Evolutionary conservation across 495 filamentous ascomycete genomes (phyloP).

Genomic region (Cryomyces minteri): DNA sequence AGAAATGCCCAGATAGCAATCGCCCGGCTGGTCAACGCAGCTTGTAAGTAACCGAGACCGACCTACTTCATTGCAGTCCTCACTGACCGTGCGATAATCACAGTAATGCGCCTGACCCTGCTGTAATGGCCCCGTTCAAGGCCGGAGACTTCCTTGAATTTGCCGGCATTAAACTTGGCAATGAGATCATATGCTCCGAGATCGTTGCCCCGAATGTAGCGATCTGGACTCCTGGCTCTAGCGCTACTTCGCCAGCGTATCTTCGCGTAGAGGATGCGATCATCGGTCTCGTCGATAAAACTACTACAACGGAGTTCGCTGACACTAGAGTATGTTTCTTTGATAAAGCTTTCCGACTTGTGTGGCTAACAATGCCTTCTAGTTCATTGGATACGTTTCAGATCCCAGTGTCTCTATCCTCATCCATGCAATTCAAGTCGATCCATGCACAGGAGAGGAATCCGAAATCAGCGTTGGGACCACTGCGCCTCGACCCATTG

Average conservation of each 20-base stretch:
- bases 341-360: too few relatives aligned
- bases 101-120: constrained; percentile 9
- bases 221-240: constrained; percentile 4
- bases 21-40: constrained; percentile 10
- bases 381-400: constrained; percentile 12
- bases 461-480: constrained; percentile 13
- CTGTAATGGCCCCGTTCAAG: constrained; percentile 21
- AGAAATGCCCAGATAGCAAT: constrained; percentile 18
- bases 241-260: constrained; percentile 15
- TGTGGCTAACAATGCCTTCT: too few relatives aligned
- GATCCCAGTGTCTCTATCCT: constrained; percentile 10
- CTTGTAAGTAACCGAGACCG: background rate
- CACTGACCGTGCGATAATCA: too few relatives aligned
- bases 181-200: constrained; percentile 15
- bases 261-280: constrained; percentile 19
- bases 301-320: constrained; percentile 16
- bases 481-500: constrained; percentile 7
- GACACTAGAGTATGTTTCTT: constrained; percentile 7
- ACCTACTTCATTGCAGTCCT: too few relatives aligned
- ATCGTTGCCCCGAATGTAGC: constrained; percentile 20
- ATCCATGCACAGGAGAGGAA: constrained; percentile 23
- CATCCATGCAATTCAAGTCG: constrained; percentile 21
- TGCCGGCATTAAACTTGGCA: constrained; percentile 12
- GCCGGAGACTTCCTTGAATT: constrained; percentile 23
- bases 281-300: constrained; percentile 16